Evolutionary conservation across 305 asterid genomes (phyloP).

Genomic region (Ruellia speciosa): DNA sequence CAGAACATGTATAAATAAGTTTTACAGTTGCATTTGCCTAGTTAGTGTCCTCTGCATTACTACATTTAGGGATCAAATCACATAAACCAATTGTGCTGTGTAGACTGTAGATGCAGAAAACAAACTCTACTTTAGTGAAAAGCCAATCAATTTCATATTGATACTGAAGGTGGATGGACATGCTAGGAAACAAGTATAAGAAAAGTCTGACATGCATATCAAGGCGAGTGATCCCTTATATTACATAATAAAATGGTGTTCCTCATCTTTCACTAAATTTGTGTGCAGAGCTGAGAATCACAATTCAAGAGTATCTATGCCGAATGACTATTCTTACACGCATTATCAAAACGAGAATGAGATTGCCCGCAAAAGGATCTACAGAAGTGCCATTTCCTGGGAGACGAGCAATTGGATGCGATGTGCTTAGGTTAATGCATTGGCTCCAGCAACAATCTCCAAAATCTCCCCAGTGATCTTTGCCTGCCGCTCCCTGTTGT

Average conservation of each 20-base stretch:
- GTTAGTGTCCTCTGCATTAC: not conserved
- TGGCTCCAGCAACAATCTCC: slow-evolving; percentile 90
- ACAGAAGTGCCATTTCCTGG: slow-evolving; percentile 24
- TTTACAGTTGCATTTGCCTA: too few relatives aligned
- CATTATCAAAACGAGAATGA: slow-evolving; percentile 20
- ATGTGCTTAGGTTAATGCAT: slow-evolving; percentile 37
- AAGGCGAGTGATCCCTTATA: slow-evolving; percentile 21
- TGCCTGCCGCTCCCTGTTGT: slow-evolving; percentile 84
- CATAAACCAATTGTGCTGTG: not conserved
- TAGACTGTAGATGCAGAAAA: not conserved
- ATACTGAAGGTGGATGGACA: not conserved
- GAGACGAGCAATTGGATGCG: slow-evolving; percentile 8
- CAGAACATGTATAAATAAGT: too few relatives aligned
- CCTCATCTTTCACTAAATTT: slow-evolving; percentile 35
- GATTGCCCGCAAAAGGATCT: slow-evolving; percentile 31
- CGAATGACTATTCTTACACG: slow-evolving; percentile 24
- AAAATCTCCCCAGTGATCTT: slow-evolving; percentile 90
- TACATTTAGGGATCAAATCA: not conserved
- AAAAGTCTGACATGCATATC: slow-evolving; percentile 19
- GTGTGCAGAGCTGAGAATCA: slow-evolving; percentile 30
- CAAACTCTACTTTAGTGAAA: too few relatives aligned
- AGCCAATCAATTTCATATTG: not conserved
- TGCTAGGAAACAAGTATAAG: not conserved
- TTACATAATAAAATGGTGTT: slow-evolving; percentile 29
- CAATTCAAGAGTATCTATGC: slow-evolving; percentile 24